A percentile compares a stretch with the other conserved stretches of the same genome.
phyloP scores from a whole-genome alignment of 352 stramenopile species.

The Globisporangium nagaii region DNA sequence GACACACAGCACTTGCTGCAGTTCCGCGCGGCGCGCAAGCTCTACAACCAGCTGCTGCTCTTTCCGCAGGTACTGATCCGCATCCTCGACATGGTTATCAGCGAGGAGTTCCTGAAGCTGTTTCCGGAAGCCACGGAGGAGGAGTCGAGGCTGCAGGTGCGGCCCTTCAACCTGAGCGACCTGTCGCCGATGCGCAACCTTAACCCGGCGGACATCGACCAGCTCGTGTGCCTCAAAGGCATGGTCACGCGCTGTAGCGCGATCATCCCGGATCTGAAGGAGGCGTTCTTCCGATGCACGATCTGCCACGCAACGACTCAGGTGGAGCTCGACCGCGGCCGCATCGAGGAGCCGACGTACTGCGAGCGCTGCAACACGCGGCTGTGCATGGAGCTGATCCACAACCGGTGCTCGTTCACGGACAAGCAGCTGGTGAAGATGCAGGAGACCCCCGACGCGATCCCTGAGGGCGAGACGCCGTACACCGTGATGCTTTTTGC shows the following conservation, averaged over 20 bases:
- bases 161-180: slow-evolving; percentile 94
- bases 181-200: slow-evolving; percentile 94
- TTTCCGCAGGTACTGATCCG: slow-evolving; percentile 96
- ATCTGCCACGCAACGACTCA: slow-evolving; percentile 90
- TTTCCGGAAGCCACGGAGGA: slow-evolving; percentile 44
- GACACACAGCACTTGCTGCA: slow-evolving; percentile 89
- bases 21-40: slow-evolving; percentile 64
- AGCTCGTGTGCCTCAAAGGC: slow-evolving; percentile 94
- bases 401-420: slow-evolving; percentile 97
- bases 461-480: slow-evolving; percentile 98
- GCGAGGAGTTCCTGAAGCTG: slow-evolving; percentile 85
- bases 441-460: slow-evolving; percentile 97
- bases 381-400: slow-evolving; percentile 93
- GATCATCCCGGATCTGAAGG: slow-evolving; percentile 98
- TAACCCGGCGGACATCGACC: slow-evolving; percentile 96
- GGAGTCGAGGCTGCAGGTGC: slow-evolving; percentile 88
- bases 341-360: slow-evolving; percentile 93
- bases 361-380: slow-evolving; percentile 88
- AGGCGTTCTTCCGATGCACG: slow-evolving; percentile 95
- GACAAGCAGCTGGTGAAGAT: slow-evolving; percentile 99
- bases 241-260: slow-evolving; percentile 97
- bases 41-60: slow-evolving; percentile 97
- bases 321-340: slow-evolving; percentile 92
- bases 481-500: slow-evolving; percentile 97
- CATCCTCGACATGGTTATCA: slow-evolving; percentile 95